Base-by-base conservation (phyloP, 305 asterid species). In the Fraxinus sp. region DNA sequence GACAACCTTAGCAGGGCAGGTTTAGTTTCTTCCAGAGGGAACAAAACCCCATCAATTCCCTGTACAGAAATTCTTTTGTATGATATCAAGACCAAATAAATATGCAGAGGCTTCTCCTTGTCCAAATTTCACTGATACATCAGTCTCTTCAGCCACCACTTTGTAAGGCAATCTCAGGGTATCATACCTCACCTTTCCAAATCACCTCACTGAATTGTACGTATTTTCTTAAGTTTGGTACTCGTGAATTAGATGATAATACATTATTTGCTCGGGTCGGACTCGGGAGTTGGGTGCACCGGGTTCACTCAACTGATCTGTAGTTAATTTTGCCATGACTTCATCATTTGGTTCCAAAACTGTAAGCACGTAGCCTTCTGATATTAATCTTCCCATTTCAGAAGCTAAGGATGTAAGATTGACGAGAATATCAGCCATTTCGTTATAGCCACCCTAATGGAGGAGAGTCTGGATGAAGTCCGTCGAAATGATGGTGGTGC, bases 391-490 rank as follows among this genome's bases (percentile, higher is more conserved):
- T 10, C 99, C 99, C 99, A 95, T 95, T 81, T 95, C 99, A 0
- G 99, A 73, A 3, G 99, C 99, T 7, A 95, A 41, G 0, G 99
- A 95, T 2, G 98, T 95, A 1, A 95, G 86, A 81, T 95, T 93
- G 0, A 94, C 99, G 0, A 94, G 30, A 16, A 95, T 92, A 37
- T 95, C 99, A 0, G 99, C 98, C 41, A 95, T 80, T 64, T 95
- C 99, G 46, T 93, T 93, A 92, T 95, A 93, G 0, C 99, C 98
- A 0, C 99, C 99, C 89, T 91, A 92, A 82, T 91, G 97, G 76
- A 94, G 86, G 2, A 95, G 87, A 11, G 97, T 95, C 2, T 91
- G 95, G 74, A 95, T 93, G 89, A 95, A 95, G 80, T 95, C 98
- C 99, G 84, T 96, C 94, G 87, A 96, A 94, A 87, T 96, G 98